phyloP scores from a whole-genome alignment of 2,329 filamentous ascomycete genomes.

The Leptosphaerulina australis region DNA sequence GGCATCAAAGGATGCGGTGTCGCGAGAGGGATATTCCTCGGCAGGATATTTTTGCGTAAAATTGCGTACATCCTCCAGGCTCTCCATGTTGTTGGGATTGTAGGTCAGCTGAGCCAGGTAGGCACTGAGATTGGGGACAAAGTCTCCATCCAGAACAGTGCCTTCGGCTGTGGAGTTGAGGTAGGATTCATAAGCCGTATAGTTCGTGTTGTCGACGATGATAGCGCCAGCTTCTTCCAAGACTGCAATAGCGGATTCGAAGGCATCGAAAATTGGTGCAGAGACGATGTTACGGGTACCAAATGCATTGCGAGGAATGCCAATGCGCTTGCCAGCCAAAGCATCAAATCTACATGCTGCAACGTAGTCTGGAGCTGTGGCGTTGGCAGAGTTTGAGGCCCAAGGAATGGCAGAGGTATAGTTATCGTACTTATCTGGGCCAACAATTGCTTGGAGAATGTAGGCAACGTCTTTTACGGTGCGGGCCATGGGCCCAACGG shows the following conservation, averaged over 20 bases:
- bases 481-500: conserved; percentile 63
- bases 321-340: conserved; percentile 65
- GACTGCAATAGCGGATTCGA: conserved; percentile 60
- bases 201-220: conserved; percentile 66
- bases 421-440: conserved; percentile 60
- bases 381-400: conserved; percentile 44
- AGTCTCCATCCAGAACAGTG: conserved; percentile 64
- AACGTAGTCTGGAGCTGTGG: conserved; percentile 64
- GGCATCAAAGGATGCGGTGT: conserved; percentile 63
- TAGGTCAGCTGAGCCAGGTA: conserved; percentile 63
- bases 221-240: conserved; percentile 63
- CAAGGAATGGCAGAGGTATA: conserved; percentile 64
- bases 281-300: conserved; percentile 39
- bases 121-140: conserved; percentile 60
- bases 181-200: conserved; percentile 59
- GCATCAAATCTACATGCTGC: conserved; percentile 61
- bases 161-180: conserved; percentile 49
- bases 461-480: conserved; percentile 65
- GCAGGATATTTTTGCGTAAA: conserved; percentile 61
- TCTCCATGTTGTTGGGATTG: conserved; percentile 64
- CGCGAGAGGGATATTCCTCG: conserved; percentile 67
- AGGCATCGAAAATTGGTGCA: conserved; percentile 57
- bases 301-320: conserved; percentile 67
- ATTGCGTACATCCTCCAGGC: conserved; percentile 58
- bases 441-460: conserved; percentile 64